Conservation (phyloP, 495 filamentous ascomycete species). For the Podospora sp. region DNA sequence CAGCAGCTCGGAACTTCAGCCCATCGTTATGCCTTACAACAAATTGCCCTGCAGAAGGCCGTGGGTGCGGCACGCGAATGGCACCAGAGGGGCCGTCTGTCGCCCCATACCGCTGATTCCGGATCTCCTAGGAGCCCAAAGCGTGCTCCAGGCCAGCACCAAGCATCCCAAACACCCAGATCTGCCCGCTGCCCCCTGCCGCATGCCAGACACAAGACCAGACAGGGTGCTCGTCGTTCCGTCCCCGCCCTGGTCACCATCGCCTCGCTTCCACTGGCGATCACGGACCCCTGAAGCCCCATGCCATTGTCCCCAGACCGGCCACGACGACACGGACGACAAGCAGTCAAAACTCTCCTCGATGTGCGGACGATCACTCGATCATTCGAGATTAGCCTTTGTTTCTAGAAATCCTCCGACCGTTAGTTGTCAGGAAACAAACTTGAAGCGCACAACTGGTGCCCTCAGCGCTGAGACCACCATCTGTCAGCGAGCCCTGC, state of each 20-base stretch:
- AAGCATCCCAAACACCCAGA: constrained; percentile 24
- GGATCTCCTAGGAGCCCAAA: constrained; percentile 25
- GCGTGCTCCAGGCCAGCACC: constrained; percentile 23
- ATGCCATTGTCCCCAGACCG: constrained; percentile 22
- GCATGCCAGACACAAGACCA: constrained; percentile 35
- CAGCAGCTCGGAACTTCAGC: constrained; percentile 34
- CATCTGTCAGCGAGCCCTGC: neutral
- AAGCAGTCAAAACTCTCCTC: constrained; percentile 18
- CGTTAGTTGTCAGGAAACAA: constrained; percentile 35
- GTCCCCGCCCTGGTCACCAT: constrained; percentile 31
- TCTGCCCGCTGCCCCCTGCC: constrained; percentile 30
- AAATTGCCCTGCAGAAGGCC: constrained; percentile 26
- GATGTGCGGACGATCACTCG: constrained; percentile 18
- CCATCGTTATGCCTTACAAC: constrained; percentile 34
- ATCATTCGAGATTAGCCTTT: constrained; percentile 40
- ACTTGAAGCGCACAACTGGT: constrained; percentile 18
- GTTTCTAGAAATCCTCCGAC: constrained; percentile 38
- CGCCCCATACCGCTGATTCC: constrained; percentile 25
- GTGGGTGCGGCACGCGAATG: constrained; percentile 31
- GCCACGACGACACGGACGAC: constrained; percentile 13
- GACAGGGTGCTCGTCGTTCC: constrained; percentile 36
- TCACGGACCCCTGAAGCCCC: constrained; percentile 35
- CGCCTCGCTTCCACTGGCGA: constrained; percentile 33
- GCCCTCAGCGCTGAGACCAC: constrained; percentile 4
- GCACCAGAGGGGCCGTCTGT: constrained; percentile 19